A percentile compares a stretch with the other conserved stretches of the same genome.
Conservation (phyloP, 2,329 filamentous ascomycete species). For the Pseudocercospora musae region DNA sequence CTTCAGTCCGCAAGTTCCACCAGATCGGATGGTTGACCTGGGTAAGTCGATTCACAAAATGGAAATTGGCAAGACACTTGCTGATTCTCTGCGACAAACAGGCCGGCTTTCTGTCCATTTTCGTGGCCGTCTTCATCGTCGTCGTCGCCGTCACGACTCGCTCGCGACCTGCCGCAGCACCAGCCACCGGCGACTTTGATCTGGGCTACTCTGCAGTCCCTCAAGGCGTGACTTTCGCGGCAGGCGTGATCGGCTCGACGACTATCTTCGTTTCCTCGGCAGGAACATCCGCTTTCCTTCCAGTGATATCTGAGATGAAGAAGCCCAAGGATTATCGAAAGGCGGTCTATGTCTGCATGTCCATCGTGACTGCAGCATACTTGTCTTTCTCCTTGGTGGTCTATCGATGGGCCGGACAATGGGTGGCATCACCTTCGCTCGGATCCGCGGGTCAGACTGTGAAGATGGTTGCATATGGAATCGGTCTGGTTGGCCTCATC, state of each 20-base stretch:
- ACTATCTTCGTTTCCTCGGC: slow-evolving; percentile 61
- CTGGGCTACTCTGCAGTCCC: slow-evolving; percentile 57
- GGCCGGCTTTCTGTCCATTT: slow-evolving; percentile 56
- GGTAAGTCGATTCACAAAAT: slow-evolving; percentile 26
- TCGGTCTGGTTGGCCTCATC: slow-evolving; percentile 55
- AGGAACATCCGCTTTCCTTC: slow-evolving; percentile 58
- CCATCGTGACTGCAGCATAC: slow-evolving; percentile 56
- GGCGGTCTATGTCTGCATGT: slow-evolving; percentile 59
- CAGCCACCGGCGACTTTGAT: slow-evolving; percentile 57
- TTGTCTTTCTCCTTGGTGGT: slow-evolving; percentile 59
- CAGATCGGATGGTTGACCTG: slow-evolving; percentile 62
- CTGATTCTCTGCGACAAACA: too few species aligned
- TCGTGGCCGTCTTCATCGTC: slow-evolving; percentile 49
- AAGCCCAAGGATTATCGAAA: slow-evolving; percentile 59
- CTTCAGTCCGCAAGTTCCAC: slow-evolving; percentile 55
- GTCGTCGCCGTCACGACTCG: slow-evolving; percentile 52
- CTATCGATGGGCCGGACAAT: slow-evolving; percentile 60
- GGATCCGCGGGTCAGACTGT: slow-evolving; percentile 58
- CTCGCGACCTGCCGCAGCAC: slow-evolving; percentile 59
- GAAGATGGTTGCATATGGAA: slow-evolving; percentile 61
- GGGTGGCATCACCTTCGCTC: slow-evolving; percentile 60
- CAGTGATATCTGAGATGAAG: slow-evolving; percentile 63
- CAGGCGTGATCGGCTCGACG: slow-evolving; percentile 55
- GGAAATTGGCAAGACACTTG: too few species aligned
- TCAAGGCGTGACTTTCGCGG: slow-evolving; percentile 53